phyloP scores from a whole-genome alignment of 768 basidiomycete genomes.

The Boletus rubescentipes region DNA sequence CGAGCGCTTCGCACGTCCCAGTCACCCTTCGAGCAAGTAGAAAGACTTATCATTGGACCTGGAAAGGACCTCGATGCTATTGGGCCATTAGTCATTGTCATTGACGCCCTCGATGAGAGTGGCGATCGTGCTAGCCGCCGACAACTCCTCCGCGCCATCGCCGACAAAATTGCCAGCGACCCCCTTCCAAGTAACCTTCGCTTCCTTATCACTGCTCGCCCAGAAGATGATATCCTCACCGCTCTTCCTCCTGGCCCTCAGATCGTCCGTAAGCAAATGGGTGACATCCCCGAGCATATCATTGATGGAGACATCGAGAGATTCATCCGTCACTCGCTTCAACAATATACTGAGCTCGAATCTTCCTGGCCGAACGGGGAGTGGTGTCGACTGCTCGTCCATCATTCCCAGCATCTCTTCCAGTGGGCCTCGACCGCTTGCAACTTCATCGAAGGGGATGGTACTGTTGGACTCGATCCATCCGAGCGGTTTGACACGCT shows the following conservation, averaged over 20 bases:
- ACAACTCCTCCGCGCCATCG: slow-evolving; percentile 16
- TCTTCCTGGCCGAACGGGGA: neutral
- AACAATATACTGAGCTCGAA: neutral
- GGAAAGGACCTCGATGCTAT: slow-evolving; percentile 8
- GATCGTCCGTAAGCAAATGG: slow-evolving; percentile 11
- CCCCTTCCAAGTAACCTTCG: slow-evolving; percentile 14
- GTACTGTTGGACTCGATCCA: neutral
- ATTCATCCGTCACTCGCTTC: neutral
- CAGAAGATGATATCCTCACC: neutral
- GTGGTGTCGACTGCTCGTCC: slow-evolving; percentile 12
- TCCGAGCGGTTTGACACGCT: neutral
- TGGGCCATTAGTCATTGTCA: slow-evolving; percentile 29
- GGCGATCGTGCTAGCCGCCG: slow-evolving; percentile 4
- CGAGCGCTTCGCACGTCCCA: slow-evolving; percentile 1
- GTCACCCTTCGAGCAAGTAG: slow-evolving; percentile 14
- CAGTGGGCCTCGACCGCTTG: slow-evolving; percentile 26
- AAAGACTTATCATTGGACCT: slow-evolving; percentile 22
- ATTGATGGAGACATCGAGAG: neutral
- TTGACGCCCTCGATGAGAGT: slow-evolving; percentile 30
- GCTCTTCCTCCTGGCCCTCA: slow-evolving; percentile 13
- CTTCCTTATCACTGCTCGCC: slow-evolving; percentile 16
- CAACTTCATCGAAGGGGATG: slow-evolving; percentile 3
- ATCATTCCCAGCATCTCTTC: slow-evolving; percentile 22
- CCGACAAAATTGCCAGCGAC: neutral
- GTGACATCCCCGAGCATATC: neutral